A percentile compares a stretch with the other conserved stretches of the same genome.
Conservation (phyloP, 2,329 filamentous ascomycete genomes). For the Ceratocystis papillata region DNA sequence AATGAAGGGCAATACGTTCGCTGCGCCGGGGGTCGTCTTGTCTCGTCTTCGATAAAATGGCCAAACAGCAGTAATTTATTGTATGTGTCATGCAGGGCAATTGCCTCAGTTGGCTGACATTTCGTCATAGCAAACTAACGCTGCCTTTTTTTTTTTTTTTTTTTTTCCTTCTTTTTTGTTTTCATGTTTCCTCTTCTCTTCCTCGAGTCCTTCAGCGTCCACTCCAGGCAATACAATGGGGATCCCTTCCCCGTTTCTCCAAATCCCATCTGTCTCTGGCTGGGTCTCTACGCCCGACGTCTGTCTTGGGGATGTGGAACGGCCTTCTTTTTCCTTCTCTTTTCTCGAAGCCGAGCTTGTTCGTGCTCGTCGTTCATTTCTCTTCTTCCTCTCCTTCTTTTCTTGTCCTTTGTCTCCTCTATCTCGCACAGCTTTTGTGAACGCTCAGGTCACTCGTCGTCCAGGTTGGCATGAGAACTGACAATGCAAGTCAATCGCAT, state of each 20-base stretch:
- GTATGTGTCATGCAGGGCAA: not conserved
- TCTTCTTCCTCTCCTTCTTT: not conserved
- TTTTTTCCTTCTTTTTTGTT: too few species aligned
- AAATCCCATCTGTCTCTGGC: not conserved
- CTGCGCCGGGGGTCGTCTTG: not conserved
- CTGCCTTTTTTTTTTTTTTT: not conserved
- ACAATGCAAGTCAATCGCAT: constrained; percentile 13
- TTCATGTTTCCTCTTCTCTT: not conserved
- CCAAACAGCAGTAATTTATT: not conserved
- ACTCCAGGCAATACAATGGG: not conserved
- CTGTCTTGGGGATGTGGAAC: not conserved
- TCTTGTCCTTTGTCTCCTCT: not conserved
- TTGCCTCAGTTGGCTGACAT: not conserved
- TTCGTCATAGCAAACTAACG: not conserved
- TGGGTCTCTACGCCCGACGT: not conserved
- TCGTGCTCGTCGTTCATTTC: not conserved
- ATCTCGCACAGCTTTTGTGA: not conserved
- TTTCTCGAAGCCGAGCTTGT: not conserved
- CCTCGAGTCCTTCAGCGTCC: too few species aligned
- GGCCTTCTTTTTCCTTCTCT: constrained; percentile 2
- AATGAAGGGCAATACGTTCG: too few species aligned
- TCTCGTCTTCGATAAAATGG: not conserved
- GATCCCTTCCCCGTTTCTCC: not conserved
- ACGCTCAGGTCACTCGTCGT: not conserved
- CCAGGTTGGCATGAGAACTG: constrained; percentile 12